phyloP scores from a whole-genome alignment of 345 rosid species.

The Citrus hindsii region DNA sequence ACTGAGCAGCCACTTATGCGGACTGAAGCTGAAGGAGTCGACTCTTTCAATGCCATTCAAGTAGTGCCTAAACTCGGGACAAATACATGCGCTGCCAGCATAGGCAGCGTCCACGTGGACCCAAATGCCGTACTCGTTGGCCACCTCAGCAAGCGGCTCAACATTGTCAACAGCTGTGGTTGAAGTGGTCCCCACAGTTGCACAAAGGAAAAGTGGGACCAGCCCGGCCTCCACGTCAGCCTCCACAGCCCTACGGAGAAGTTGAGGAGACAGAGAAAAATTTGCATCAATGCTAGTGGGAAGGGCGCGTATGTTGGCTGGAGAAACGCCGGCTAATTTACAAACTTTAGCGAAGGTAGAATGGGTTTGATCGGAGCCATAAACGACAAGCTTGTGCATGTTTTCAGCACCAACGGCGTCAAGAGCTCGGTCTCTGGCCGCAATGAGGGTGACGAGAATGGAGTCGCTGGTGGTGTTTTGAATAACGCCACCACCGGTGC shows the following conservation, averaged over 20 bases:
- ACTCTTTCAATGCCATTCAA: conserved; percentile 38
- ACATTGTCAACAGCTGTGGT: conserved; percentile 44
- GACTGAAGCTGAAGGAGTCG: conserved; percentile 38
- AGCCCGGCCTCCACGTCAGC: conserved; percentile 33
- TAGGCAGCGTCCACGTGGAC: conserved; percentile 53
- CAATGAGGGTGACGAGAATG: conserved; percentile 34
- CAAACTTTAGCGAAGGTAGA: conserved; percentile 33
- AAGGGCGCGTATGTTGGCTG: conserved; percentile 15
- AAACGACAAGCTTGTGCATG: conserved; percentile 30
- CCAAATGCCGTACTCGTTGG: conserved; percentile 32
- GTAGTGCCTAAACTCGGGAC: conserved; percentile 46
- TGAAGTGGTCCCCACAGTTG: conserved; percentile 45
- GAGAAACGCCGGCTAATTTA: conserved; percentile 33
- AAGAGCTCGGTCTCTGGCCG: conserved; percentile 31
- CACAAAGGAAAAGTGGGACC: conserved; percentile 39
- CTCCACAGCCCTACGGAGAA: conserved; percentile 10
- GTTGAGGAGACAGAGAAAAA: conserved; percentile 25
- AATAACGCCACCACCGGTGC: conserved; percentile 38
- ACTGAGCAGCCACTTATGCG: conserved; percentile 53
- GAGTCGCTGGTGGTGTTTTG: conserved; percentile 38
- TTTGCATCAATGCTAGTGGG: conserved; percentile 17
- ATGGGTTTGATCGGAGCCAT: conserved; percentile 42
- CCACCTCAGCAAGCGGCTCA: conserved; percentile 29
- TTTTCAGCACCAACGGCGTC: neutral
- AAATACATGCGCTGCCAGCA: conserved; percentile 46